phyloP scores from a whole-genome alignment of 495 filamentous ascomycete genomes.

The Penicillium canescens region DNA sequence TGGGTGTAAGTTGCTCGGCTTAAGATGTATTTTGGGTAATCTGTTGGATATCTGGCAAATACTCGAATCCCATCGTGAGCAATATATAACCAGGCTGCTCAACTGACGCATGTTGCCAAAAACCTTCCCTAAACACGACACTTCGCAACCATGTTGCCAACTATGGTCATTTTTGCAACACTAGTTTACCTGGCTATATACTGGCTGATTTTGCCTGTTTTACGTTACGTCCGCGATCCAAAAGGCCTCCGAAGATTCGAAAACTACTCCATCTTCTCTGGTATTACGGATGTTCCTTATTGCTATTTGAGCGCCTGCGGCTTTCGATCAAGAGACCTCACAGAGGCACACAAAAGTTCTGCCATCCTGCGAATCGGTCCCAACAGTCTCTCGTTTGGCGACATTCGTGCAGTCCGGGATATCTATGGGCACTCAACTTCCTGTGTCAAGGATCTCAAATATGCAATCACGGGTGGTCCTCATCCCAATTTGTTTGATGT shows the following conservation, averaged over 20 bases:
- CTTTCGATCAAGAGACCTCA: slow-evolving; percentile 32
- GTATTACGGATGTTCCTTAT: slow-evolving; percentile 38
- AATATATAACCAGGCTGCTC: no score
- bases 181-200: slow-evolving; percentile 25
- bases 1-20: no score
- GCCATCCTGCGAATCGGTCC: slow-evolving; percentile 48
- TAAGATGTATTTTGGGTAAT: no score
- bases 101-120: background rate
- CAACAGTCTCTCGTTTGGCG: slow-evolving; percentile 45
- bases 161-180: slow-evolving; percentile 3
- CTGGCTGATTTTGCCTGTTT: slow-evolving; percentile 19
- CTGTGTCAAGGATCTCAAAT: slow-evolving; percentile 45
- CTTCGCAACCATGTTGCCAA: slow-evolving; percentile 1
- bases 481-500: slow-evolving; percentile 41
- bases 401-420: slow-evolving; percentile 41
- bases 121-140: background rate
- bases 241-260: slow-evolving; percentile 45
- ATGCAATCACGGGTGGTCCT: slow-evolving; percentile 33
- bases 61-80: no score
- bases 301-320: slow-evolving; percentile 21
- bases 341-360: slow-evolving; percentile 32
- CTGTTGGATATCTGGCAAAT: no score
- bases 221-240: slow-evolving; percentile 36
- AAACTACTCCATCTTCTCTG: slow-evolving; percentile 30
- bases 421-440: slow-evolving; percentile 51